These are phyloP conservation scores for Nothophoma quercina DNA, from an alignment of 2,329 filamentous ascomycete species.

Conservation along the genomic window DNA sequence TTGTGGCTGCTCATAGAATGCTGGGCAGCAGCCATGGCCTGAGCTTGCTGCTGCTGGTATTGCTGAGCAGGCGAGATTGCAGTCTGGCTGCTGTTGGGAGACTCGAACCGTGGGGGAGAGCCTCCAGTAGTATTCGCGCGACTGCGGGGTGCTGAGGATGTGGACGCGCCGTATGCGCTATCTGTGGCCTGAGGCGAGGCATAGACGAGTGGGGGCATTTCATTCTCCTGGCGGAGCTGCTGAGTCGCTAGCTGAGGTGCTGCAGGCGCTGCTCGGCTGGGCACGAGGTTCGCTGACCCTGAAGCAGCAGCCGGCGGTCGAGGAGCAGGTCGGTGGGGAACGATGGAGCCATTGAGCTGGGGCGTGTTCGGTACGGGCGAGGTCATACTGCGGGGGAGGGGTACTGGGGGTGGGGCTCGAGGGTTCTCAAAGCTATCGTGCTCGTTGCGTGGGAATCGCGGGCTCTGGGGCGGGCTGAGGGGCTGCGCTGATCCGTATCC, in stretches of 20 bases:
- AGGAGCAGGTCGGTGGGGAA: slow-evolving; percentile 85
- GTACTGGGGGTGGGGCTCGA: slow-evolving; percentile 88
- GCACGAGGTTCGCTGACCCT: slow-evolving; percentile 56
- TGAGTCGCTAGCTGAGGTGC: slow-evolving; percentile 53
- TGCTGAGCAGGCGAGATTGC: slow-evolving; percentile 54
- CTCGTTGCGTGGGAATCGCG: slow-evolving; percentile 86
- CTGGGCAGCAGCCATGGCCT: slow-evolving; percentile 79
- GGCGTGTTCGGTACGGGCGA: slow-evolving; percentile 53
- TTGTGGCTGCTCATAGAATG: slow-evolving; percentile 59
- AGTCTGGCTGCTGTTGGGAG: slow-evolving; percentile 48
- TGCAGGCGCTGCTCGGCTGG: slow-evolving; percentile 64
- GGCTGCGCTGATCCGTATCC: slow-evolving; percentile 54
- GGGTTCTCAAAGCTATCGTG: slow-evolving; percentile 98
- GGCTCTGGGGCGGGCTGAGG: slow-evolving; percentile 81
- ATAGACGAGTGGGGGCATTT: slow-evolving; percentile 53
- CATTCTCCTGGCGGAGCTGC: slow-evolving; percentile 48
- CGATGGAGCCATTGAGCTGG: slow-evolving; percentile 59
- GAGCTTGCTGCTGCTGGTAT: slow-evolving; percentile 80
- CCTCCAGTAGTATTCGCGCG: slow-evolving; percentile 55
- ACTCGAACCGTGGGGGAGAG: slow-evolving; percentile 54
- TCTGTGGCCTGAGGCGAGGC: slow-evolving; percentile 52
- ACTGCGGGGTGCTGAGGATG: slow-evolving; percentile 46
- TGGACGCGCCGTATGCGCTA: slow-evolving; percentile 41
- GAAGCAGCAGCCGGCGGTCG: slow-evolving; percentile 73
- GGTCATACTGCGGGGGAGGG: slow-evolving; percentile 52